These are phyloP conservation scores for Fistulinella prunicolor DNA, from an alignment of 768 basidiomycete genomes.

Conservation along the genomic window DNA sequence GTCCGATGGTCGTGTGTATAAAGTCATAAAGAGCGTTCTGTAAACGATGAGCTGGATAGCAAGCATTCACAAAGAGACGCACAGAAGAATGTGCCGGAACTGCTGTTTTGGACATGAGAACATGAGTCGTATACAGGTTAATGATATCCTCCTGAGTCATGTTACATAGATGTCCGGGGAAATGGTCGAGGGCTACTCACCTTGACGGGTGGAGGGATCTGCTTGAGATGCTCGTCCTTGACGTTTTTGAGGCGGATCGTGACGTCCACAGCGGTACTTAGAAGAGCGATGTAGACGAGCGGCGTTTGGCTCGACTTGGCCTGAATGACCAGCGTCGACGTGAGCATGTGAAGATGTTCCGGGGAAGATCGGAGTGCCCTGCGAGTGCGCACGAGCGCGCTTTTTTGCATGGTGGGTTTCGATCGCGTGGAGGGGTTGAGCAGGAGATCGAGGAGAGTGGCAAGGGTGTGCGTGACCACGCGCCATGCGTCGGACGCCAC, in stretches of 20 bases:
- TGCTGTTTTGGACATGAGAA: constrained; percentile 66
- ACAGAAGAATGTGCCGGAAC: constrained; percentile 62
- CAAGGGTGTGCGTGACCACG: constrained; percentile 53
- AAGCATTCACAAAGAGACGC: constrained; percentile 19
- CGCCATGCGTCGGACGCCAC: constrained; percentile 47
- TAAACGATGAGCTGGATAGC: constrained; percentile 7
- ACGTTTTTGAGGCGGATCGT: constrained; percentile 60
- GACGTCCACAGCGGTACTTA: constrained; percentile 72
- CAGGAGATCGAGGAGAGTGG: constrained; percentile 56
- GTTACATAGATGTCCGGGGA: not conserved
- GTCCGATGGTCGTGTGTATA: constrained; percentile 48
- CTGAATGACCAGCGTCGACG: constrained; percentile 50
- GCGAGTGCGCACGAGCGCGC: constrained; percentile 57
- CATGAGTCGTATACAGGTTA: constrained; percentile 51
- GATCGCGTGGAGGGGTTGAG: constrained; percentile 49
- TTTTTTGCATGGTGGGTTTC: constrained; percentile 59
- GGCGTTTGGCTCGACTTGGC: constrained; percentile 49
- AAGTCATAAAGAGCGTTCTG: constrained; percentile 62
- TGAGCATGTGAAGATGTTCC: constrained; percentile 45
- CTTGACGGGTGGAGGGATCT: constrained; percentile 47
- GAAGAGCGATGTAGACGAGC: constrained; percentile 44
- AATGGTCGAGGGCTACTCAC: constrained; percentile 24
- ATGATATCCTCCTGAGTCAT: constrained; percentile 52
- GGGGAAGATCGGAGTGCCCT: constrained; percentile 68
- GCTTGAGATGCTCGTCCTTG: constrained; percentile 41